Evolutionary conservation across 805 yeast genomes (phyloP), one percentile per base, ranked within the genome.

Genomic region (Torulaspora indica): DNA sequence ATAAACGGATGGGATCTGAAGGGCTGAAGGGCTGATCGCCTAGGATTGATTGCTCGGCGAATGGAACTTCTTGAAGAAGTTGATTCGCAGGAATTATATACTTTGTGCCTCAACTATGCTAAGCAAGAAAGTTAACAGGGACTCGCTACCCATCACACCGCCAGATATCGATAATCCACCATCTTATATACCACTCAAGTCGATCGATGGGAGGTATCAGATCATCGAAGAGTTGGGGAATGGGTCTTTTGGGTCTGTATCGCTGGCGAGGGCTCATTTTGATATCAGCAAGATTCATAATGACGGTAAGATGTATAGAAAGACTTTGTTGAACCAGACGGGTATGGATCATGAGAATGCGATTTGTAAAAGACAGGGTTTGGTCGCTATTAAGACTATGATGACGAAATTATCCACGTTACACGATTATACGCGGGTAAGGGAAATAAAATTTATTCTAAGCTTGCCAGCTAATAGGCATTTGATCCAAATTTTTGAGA

Each of bases 371-470:
- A 47, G 49, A 18, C 61, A 64, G 31, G 67, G 71, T 7, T 45
- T 69, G 13, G 95, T 88, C 37, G 98, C 98, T 2, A 77, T 90
- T 42, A 90, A 90, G 61, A 80, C 85, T 5, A 81, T 90, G 84
- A 78, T 77, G 46, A 74, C 75, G 47, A 69, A 73, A 46, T 61
- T 81, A 37, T 60, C 70, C 2, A 61, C 74, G n/a, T 63, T 81
- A 35, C 77, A 76, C 45, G 81, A 78, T 46, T 79, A 79, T 52
- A 66, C 74, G 8, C 69, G 70, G 45, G 80, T 81, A 5, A 81
- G 83, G 53, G 95, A 85, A 60, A 70, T 85, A 14, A 73, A 69
- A 49, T 85, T 85, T 60, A 81, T 85, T 22, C 62, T 81, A 23
- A 66, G 83, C 0, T 75, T 89, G 17, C 81, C 86, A 1, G 73